A percentile compares a stretch with the other conserved stretches of the same genome.
Evolutionary conservation across 257 asterid genomes (phyloP).

Genomic region (Solanum etuberosum): DNA sequence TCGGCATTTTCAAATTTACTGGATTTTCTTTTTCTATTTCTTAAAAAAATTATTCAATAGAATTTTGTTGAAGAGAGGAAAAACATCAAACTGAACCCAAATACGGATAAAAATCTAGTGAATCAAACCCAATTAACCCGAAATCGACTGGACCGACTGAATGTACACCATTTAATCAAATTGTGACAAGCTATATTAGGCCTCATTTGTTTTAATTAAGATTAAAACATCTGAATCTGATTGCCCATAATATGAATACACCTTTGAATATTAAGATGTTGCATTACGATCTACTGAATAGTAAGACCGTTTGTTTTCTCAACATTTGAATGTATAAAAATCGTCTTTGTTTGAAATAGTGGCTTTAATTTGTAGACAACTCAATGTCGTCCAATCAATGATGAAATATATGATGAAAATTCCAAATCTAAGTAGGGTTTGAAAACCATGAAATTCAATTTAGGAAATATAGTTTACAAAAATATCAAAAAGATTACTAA

Average conservation of each 20-base stretch:
- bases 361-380: background rate
- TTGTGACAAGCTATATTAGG: too few species aligned
- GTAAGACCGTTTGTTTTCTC: too few species aligned
- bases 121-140: too few species aligned
- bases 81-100: background rate
- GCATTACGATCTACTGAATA: too few species aligned
- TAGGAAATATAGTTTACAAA: background rate
- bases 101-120: too few species aligned
- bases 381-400: background rate
- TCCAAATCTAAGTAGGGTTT: background rate
- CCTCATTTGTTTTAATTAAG: too few species aligned
- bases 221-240: too few species aligned
- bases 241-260: too few species aligned
- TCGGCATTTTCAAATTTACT: background rate
- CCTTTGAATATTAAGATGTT: too few species aligned
- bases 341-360: background rate
- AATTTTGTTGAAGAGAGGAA: background rate
- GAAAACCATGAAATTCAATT: background rate
- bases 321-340: too few species aligned
- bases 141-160: too few species aligned
- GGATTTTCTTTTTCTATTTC: background rate
- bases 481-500: background rate
- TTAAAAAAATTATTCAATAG: background rate
- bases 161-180: too few species aligned
- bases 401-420: background rate